Base-by-base conservation (phyloP, 139 green algal species). In the Axilococcus clingmanii region DNA sequence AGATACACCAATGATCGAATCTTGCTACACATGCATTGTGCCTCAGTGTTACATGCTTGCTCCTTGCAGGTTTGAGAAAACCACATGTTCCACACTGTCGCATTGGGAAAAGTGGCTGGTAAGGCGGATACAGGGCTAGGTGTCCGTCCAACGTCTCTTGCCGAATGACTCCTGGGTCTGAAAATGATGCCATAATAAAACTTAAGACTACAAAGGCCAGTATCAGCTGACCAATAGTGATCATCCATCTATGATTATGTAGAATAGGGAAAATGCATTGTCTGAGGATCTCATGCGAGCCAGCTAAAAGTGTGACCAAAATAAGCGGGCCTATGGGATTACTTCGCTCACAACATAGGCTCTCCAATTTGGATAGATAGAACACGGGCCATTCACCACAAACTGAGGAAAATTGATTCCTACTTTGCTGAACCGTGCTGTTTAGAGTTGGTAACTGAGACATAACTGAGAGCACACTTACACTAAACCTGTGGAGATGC, bases 1-100 rank as follows among this genome's bases (percentile, higher is more conserved):
- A 93, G 16, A 57, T 66, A 52, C 83, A 92, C 59, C 87, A 74
- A 56, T 92, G 83, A 52, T 92, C 83, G 52, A 80, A 76, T 3
- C 70, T 49, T 0, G 62, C 65, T 4, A 86, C 67, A 23, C 82
- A 93, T 7, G 28, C 19, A 5, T 46, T 16, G 12, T 19, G 15
- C n/a, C n/a, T n/a, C 22, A 35, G 14, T 15, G 40, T 33, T 66
- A 82, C 92, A 67, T 92, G 83, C 65, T 92, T 92, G 34, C 72
- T 78, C 28, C 83, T 66, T 2, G 68, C 70, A 2, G 83, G 83
- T 9, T 75, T 52, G 11, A 43, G 15, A 11, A 78, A 20, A 11
- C 25, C 7, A 65, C 83, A 92, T 2, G 75, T 91, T 4, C 37
- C 15, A 66, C 82, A 91, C 2, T 65, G 6, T 55, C 73, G 7